A percentile compares a stretch with the other conserved stretches of the same genome.
Evolutionary conservation across 352 stramenopile genomes (phyloP).

Genomic region (Phytophthora sansomeana): DNA sequence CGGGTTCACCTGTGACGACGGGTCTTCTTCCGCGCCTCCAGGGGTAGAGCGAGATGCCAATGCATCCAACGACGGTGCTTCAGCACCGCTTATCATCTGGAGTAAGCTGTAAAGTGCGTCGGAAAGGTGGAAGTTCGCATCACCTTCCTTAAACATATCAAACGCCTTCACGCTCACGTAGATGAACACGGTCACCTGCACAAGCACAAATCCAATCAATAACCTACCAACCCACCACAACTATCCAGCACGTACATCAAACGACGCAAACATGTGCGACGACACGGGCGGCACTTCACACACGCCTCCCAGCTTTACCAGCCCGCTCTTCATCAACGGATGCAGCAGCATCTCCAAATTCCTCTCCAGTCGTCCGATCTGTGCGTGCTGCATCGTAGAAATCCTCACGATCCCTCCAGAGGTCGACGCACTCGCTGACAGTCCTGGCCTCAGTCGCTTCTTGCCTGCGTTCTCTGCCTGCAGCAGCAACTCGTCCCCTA

Average conservation of each 20-base stretch:
- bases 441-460: constrained; percentile 57
- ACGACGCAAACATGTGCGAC: constrained; percentile 72
- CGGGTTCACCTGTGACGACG: constrained; percentile 33
- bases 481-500: constrained; percentile 61
- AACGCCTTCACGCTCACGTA: constrained; percentile 71
- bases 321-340: constrained; percentile 65
- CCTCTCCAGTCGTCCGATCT: constrained; percentile 70
- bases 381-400: constrained; percentile 47
- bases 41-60: constrained; percentile 1
- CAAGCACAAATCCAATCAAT: constrained; percentile 4
- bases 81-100: constrained; percentile 48
- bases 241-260: constrained; percentile 41
- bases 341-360: constrained; percentile 70
- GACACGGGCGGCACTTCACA: constrained; percentile 56
- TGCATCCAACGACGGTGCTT: constrained; percentile 21
- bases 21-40: constrained; percentile 15
- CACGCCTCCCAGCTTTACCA: constrained; percentile 57
- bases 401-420: constrained; percentile 67
- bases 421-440: constrained; percentile 9
- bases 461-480: constrained; percentile 77
- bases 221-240: not conserved
- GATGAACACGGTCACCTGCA: constrained; percentile 61
- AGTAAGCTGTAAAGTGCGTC: constrained; percentile 67
- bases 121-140: constrained; percentile 70
- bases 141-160: constrained; percentile 64